These are phyloP conservation scores for Hypsizygus marmoreus DNA, from an alignment of 768 basidiomycete genomes.

Conservation along the genomic window DNA sequence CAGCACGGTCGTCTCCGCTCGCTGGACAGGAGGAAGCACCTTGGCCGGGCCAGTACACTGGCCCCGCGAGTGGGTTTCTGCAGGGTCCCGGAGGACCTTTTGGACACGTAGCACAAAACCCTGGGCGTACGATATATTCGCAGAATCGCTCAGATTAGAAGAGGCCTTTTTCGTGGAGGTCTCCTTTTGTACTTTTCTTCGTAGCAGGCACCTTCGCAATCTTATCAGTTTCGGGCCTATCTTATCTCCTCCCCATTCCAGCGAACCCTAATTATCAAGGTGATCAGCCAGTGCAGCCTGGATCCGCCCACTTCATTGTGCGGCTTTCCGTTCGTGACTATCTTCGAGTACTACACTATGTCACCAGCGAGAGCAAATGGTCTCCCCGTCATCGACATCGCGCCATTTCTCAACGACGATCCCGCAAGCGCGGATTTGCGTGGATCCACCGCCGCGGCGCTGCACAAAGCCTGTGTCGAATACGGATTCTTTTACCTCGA, in stretches of 20 bases:
- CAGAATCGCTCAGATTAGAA: constrained; percentile 30
- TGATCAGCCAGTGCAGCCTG: no score
- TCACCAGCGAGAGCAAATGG: constrained; percentile 14
- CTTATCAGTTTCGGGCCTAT: constrained; percentile 20
- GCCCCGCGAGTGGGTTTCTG: constrained; percentile 52
- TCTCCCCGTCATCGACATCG: constrained; percentile 75
- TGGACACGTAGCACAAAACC: constrained; percentile 43
- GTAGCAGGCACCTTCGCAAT: constrained; percentile 14
- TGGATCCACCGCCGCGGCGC: constrained; percentile 48
- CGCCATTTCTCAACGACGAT: constrained; percentile 55
- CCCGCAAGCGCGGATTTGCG: constrained; percentile 38
- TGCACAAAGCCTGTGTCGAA: constrained; percentile 74
- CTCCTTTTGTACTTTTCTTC: constrained; percentile 1
- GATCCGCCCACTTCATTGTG: neutral
- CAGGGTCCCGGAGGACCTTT: constrained; percentile 45
- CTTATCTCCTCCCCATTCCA: constrained; percentile 12
- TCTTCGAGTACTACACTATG: constrained; percentile 3
- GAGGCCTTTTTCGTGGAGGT: neutral
- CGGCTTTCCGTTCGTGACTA: neutral
- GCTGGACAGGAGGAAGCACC: constrained; percentile 19
- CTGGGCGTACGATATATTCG: constrained; percentile 67
- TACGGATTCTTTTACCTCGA: constrained; percentile 92
- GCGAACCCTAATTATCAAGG: no score
- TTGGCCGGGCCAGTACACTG: constrained; percentile 44
- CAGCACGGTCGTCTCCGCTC: constrained; percentile 17